phyloP scores from a whole-genome alignment of 495 filamentous ascomycete species.

The Tuber microsphaerosporum region DNA sequence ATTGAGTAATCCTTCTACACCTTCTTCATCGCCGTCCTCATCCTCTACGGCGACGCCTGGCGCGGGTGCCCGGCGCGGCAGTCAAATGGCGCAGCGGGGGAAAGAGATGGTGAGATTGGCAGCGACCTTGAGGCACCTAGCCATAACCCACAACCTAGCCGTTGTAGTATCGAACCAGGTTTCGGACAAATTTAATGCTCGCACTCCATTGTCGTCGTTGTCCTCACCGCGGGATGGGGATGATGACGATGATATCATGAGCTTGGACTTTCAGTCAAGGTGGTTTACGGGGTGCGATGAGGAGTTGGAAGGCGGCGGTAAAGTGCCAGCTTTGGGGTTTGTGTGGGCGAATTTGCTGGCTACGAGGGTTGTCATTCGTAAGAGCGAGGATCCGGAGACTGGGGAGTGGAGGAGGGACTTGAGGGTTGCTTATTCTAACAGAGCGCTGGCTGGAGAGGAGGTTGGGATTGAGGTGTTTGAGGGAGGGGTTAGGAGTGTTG shows the following conservation, averaged over 20 bases:
- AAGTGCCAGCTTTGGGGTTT: constrained; percentile 79
- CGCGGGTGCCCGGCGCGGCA: neutral
- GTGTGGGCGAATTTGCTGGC: constrained; percentile 86
- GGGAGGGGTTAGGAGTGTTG: constrained; percentile 28
- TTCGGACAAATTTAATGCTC: constrained; percentile 64
- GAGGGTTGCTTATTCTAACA: constrained; percentile 37
- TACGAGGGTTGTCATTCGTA: constrained; percentile 71
- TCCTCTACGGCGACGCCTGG: neutral
- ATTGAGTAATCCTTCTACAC: neutral
- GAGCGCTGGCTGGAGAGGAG: constrained; percentile 22
- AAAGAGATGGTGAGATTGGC: constrained; percentile 67
- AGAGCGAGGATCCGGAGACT: constrained; percentile 44
- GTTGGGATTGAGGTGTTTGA: constrained; percentile 26
- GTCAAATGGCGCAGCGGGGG: constrained; percentile 28
- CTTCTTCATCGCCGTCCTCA: constrained; percentile 11
- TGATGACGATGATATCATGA: constrained; percentile 12
- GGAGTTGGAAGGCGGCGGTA: constrained; percentile 47
- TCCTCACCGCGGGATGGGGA: neutral
- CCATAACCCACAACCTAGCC: constrained; percentile 63
- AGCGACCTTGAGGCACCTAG: constrained; percentile 65
- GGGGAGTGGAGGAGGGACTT: constrained; percentile 21
- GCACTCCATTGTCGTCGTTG: constrained; percentile 1
- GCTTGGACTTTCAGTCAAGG: constrained; percentile 77
- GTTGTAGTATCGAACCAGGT: constrained; percentile 94
- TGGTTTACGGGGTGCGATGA: constrained; percentile 96